Base-by-base conservation (phyloP, 1,284 basidiomycete species). In the Sporisorium sorghi region DNA sequence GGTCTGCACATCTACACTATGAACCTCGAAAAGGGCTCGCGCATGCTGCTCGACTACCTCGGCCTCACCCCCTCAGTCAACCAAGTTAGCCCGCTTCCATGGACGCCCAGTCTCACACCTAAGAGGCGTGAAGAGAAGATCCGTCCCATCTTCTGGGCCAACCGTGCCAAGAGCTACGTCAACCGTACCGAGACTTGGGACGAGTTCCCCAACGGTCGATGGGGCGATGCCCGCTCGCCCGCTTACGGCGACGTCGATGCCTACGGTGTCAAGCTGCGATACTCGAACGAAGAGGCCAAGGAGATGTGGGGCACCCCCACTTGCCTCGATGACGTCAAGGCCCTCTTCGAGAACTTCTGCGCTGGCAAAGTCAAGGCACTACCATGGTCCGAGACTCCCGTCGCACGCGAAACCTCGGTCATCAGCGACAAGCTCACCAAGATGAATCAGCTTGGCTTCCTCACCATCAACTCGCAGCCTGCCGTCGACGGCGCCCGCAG, bases 391-490 rank as follows among this genome's bases (percentile, higher is more conserved):
- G 94, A 97, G 83, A 90, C 93, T 69, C 89, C 90, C 21, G 90
- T 93, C 17, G 90, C 93, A 30, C 89, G 88, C 48, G 96, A 99
- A 86, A 99, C 93, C 3, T 87, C 88, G 12, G 89, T 92, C 65
- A 99, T 99, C 84, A 88, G 91, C 32, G 86, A 88, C 49, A 90
- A 92, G 81, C 88, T 99, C 15, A 89, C 91, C 11, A 89, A 89
- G 83, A 90, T 99, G 87, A 98, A 98, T 85, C 88, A 90, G 67
- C 87, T 92, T 32, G 95, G 96, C 10, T 84, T 97, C 70, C 87
- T 97, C 79, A 99, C 96, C 2, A 98, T 99, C 87, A 98, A 98
- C 86, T 96, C 93, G 40, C 96, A 99, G 85, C 96, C 96, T 19
- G 92, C 94, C 1, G 90, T 97, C 8, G 92, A 98, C 81, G 92